Evolutionary conservation across 2,329 filamentous ascomycete species (phyloP), one percentile per base, ranked within the genome.

Genomic region (Trichophaea hybrida): DNA sequence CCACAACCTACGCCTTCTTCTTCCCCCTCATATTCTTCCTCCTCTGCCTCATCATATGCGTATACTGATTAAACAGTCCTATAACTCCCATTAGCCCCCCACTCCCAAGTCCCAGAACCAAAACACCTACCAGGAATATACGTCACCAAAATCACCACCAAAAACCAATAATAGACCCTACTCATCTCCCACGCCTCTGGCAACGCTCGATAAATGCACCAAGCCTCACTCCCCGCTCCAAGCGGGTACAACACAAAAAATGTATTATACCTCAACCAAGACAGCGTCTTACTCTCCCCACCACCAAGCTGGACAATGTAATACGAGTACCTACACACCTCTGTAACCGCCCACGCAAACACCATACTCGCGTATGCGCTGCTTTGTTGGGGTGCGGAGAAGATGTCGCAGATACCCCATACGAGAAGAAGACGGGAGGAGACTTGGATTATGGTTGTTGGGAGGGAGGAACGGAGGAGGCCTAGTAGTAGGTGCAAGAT

Each of bases 221-320:
- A 81, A 69, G 85, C 87, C 78, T 98, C 93, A 74, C 86, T 93
- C 44, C 80, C 77, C 70, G 97, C 96, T 46, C 93, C 93, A 61
- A 97, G 72, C 0, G 93, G 93, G 74, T 98, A 98, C 24, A 98
- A 80, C 40, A 96, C 75, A 69, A 88, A 88, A 74, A 98, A 98
- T 6, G 87, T 89, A 72, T 94, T 95, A 74, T 96, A 90, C 37
- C 89, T 78, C 73, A 94, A 75, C 86, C 88, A 94, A 40, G 81
- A 82, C 70, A 95, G 78, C 61, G 78, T 75, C 0, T 69, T 71
- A 0, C 89, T 87, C 34, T 85, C 80, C 61, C 74, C 70, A 5
- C 61, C n/a, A 6, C 61, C 15, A 35, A 93, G 79, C 67, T 81
- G 82, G 68, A 89, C 78, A 38, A 86, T 85, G 71, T 97, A 97